A percentile compares a stretch with the other conserved stretches of the same genome.
Evolutionary conservation across 75 land plant species (phyloP).

Genomic region (Cunninghamia lanceolata): DNA sequence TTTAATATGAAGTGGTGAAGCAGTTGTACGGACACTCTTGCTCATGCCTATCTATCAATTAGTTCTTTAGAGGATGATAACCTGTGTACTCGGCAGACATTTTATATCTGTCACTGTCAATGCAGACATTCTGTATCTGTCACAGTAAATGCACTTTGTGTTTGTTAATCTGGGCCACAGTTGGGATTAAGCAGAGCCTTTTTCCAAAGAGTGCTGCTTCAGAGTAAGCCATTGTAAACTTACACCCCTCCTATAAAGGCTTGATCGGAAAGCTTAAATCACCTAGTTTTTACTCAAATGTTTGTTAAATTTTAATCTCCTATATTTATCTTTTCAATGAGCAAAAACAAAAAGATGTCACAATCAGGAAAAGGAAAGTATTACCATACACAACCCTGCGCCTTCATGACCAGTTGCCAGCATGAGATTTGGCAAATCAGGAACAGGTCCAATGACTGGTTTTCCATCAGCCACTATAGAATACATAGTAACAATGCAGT

Average conservation of each 20-base stretch:
- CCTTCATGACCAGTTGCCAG: slow-evolving; percentile 99
- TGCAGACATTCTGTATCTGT: neutral
- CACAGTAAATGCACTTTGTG: neutral
- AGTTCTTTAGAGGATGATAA: no score
- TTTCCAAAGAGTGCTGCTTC: neutral
- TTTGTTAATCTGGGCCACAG: neutral
- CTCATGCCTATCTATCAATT: no score
- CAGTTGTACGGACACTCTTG: no score
- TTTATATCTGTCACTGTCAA: neutral
- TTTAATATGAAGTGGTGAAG: no score
- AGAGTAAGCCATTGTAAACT: neutral
- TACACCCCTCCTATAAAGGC: neutral
- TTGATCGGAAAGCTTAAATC: neutral
- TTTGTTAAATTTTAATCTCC: neutral
- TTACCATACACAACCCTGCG: slow-evolving; percentile 86
- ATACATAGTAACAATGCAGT: neutral
- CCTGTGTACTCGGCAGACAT: neutral
- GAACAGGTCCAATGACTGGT: slow-evolving; percentile 84
- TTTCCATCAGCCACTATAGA: slow-evolving; percentile 75
- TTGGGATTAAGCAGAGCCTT: neutral
- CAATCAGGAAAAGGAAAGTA: neutral
- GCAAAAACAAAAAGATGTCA: neutral
- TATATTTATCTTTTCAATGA: neutral
- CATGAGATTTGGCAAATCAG: slow-evolving; percentile 61
- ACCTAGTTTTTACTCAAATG: neutral